Base-by-base conservation (phyloP, 1,284 basidiomycete species). In the Erythrobasidium hasegawianum region DNA sequence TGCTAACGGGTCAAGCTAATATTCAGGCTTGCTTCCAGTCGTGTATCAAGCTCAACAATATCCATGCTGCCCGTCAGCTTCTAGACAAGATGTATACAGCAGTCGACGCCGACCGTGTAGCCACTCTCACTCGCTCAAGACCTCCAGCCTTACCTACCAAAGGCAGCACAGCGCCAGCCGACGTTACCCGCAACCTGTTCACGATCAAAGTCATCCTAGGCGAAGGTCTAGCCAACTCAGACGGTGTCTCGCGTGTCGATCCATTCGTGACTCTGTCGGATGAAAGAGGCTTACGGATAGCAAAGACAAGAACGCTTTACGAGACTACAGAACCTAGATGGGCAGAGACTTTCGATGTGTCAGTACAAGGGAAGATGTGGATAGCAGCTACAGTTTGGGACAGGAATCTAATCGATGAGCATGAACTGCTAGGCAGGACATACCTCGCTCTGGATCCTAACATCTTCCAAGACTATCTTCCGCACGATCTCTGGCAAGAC, bases 11-110 rank as follows among this genome's bases (percentile, higher is more conserved):
- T 47, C 49, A 33, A 33, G 33, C 33, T 33, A 11, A 33, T 33
- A 9, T 53, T n/a, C n/a, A n/a, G 67, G 43, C 26, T 59, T 14
- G n/a, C 20, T 14, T 22, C 10, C 71, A 93, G 80, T 93, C 91
- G 0, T 97, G 95, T 75, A 90, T 98, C 74, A 97, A 97, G 79
- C 83, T 98, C 54, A 98, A 99, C 81, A 97, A 98, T 76, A 87
- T 98, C 70, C 93, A 96, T 73, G 88, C 90, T 1, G 93, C 94
- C 0, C 85, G 94, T 11, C 85, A 86, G 66, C 82, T 96, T 59
- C 82, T 99, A 61, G 96, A 99, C 77, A 89, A 88, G 72, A 88
- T 98, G 81, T 98, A 97, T 77, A 86, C 83, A 59, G 88, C 90
- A 71, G 87, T 97, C 81, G 84, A 95, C 67, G 92, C 88, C 0